Percentiles rank a stretch among this genome's conserved stretches.
Evolutionary conservation across 2,329 filamentous ascomycete species (phyloP).

Genomic region (Colletotrichum sp.): DNA sequence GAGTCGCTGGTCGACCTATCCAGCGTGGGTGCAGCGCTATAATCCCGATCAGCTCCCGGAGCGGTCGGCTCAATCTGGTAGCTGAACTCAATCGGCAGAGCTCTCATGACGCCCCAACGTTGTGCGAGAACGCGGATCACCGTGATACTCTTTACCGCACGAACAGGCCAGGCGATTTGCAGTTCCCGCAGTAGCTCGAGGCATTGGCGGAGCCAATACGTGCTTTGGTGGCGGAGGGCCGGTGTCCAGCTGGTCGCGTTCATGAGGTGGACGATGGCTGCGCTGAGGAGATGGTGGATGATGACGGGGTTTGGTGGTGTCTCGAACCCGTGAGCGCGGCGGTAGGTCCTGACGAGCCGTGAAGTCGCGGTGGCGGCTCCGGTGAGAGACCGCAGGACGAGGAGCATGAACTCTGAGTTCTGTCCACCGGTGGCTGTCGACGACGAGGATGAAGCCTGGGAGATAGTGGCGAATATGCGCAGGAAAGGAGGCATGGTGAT

Average conservation of each 20-base stretch:
- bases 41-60: background rate
- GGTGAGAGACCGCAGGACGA: slow-evolving; percentile 20
- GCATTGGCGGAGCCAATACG: slow-evolving; percentile 20
- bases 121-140: slow-evolving; percentile 8
- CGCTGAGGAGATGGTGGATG: slow-evolving; percentile 23
- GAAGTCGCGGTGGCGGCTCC: slow-evolving; percentile 14
- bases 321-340: slow-evolving; percentile 12
- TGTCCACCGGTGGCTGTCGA: background rate
- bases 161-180: background rate
- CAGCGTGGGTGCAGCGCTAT: background rate
- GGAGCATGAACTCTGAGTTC: slow-evolving; percentile 13
- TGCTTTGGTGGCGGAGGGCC: slow-evolving; percentile 16
- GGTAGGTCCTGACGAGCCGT: slow-evolving; percentile 16
- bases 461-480: slow-evolving; percentile 16
- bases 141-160: slow-evolving; percentile 1
- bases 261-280: slow-evolving; percentile 22
- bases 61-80: background rate
- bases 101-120: slow-evolving; percentile 12
- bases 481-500: slow-evolving; percentile 23
- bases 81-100: slow-evolving; percentile 1
- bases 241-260: slow-evolving; percentile 18
- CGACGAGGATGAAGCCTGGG: background rate
- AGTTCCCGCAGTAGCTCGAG: slow-evolving; percentile 15
- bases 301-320: slow-evolving; percentile 18
- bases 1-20: background rate